A percentile compares a stretch with the other conserved stretches of the same genome.
Conservation (phyloP, 139 green algal genomes). For the Trebouxia sp. region DNA sequence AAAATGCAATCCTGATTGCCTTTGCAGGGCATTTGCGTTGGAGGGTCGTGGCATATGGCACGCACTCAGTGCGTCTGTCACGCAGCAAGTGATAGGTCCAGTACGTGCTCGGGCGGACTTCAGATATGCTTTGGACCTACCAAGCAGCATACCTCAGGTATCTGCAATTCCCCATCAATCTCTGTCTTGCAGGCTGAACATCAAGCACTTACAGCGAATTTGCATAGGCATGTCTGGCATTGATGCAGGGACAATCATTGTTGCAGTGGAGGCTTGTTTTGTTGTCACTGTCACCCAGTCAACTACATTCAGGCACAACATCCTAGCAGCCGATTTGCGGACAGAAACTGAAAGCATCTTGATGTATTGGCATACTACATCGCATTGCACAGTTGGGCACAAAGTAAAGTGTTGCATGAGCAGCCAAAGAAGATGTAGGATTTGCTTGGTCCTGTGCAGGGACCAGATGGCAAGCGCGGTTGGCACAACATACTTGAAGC, state of each 20-base stretch:
- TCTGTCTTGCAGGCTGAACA: background rate
- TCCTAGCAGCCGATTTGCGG: too few relatives aligned
- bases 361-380: background rate
- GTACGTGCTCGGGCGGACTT: slow-evolving; percentile 64
- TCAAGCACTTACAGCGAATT: too few relatives aligned
- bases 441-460: slow-evolving; percentile 1
- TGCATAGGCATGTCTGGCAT: too few relatives aligned
- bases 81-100: slow-evolving; percentile 79
- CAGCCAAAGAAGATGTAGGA: too few relatives aligned
- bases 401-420: too few relatives aligned
- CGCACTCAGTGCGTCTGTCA: slow-evolving; percentile 57
- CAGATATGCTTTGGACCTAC: slow-evolving; percentile 60
- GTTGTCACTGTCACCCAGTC: too few relatives aligned
- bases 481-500: slow-evolving; percentile 5
- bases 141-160: slow-evolving; percentile 36
- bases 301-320: too few relatives aligned
- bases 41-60: slow-evolving; percentile 73
- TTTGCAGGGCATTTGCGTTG: slow-evolving; percentile 63
- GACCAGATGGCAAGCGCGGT: slow-evolving; percentile 19
- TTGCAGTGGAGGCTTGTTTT: too few relatives aligned
- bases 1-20: too few relatives aligned
- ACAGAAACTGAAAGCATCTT: too few relatives aligned
- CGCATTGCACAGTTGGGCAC: background rate
- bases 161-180: background rate
- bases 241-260: too few relatives aligned